phyloP scores from a whole-genome alignment of 2,329 filamentous ascomycete species.

The Purpureocillium takamizusanense region DNA sequence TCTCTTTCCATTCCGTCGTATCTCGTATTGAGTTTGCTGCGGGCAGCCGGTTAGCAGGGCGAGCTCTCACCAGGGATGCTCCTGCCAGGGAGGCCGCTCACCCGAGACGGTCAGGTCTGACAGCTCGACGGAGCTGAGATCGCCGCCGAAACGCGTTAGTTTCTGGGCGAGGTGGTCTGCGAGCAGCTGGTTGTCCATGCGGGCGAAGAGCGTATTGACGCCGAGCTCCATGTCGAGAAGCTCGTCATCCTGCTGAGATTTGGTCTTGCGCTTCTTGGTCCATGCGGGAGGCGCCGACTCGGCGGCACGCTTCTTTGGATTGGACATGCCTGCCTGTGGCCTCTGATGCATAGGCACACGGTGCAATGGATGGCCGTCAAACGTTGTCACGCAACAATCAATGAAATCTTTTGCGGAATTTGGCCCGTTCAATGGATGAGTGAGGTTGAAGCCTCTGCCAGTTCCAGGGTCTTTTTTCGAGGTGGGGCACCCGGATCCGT shows the following conservation, averaged over 20 bases:
- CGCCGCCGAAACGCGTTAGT: slow-evolving; percentile 66
- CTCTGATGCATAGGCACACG: too few relatives aligned
- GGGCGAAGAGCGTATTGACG: slow-evolving; percentile 70
- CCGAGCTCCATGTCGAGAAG: slow-evolving; percentile 59
- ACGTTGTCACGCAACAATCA: too few relatives aligned
- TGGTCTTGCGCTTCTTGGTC: slow-evolving; percentile 48
- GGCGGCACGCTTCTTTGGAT: slow-evolving; percentile 46
- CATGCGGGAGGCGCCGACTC: slow-evolving; percentile 36
- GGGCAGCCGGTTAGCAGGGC: slow-evolving; percentile 4
- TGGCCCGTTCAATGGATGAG: too few relatives aligned
- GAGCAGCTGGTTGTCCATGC: slow-evolving; percentile 74
- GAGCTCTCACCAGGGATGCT: background rate
- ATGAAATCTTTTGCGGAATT: too few relatives aligned
- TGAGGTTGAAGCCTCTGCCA: background rate
- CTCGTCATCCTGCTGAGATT: slow-evolving; percentile 40
- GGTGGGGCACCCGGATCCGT: slow-evolving; percentile 1
- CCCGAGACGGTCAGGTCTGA: slow-evolving; percentile 74
- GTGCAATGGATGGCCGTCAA: too few relatives aligned
- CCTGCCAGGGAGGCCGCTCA: slow-evolving; percentile 23
- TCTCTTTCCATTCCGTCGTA: slow-evolving; percentile 63
- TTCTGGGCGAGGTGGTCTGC: slow-evolving; percentile 80
- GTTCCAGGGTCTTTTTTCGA: background rate
- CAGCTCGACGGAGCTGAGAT: slow-evolving; percentile 76
- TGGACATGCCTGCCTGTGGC: slow-evolving; percentile 21
- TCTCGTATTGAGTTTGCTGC: slow-evolving; percentile 68